A percentile compares a stretch with the other conserved stretches of the same genome.
Conservation (phyloP, 805 yeast genomes). For the Scheffersomyces stipitis region DNA sequence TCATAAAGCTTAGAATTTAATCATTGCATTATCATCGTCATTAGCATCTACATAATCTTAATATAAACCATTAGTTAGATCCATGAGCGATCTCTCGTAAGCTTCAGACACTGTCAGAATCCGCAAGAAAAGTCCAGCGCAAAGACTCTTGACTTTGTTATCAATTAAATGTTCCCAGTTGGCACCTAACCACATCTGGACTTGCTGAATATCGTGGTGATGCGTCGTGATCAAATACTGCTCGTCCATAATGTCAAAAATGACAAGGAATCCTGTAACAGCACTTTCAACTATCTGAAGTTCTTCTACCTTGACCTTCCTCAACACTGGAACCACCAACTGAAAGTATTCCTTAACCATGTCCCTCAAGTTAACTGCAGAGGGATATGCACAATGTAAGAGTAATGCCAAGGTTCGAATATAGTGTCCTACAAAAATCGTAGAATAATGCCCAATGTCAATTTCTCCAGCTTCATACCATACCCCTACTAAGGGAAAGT, state of each 20-base stretch:
- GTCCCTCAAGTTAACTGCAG: conserved; percentile 47
- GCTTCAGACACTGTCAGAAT: conserved; percentile 10
- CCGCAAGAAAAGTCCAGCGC: conserved; percentile 39
- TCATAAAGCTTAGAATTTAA: no score
- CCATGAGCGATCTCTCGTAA: conserved; percentile 30
- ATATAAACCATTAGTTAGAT: conserved; percentile 28
- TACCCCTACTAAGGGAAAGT: conserved; percentile 52
- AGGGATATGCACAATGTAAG: conserved; percentile 58
- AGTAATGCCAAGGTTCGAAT: conserved; percentile 58
- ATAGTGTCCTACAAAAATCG: conserved; percentile 56
- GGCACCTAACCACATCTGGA: conserved; percentile 27
- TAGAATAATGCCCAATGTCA: conserved; percentile 53
- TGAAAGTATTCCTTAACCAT: conserved; percentile 57
- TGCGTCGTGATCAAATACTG: conserved; percentile 21
- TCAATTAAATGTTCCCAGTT: conserved; percentile 40
- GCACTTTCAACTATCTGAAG: conserved; percentile 37
- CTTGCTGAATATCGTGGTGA: conserved; percentile 15
- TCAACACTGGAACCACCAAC: conserved; percentile 27
- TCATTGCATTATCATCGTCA: no score
- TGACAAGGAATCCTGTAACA: conserved; percentile 35
- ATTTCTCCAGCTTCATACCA: conserved; percentile 49
- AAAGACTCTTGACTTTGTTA: conserved; percentile 32
- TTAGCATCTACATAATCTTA: conserved; percentile 3
- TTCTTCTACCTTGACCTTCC: conserved; percentile 22
- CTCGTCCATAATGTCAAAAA: conserved; percentile 35